Evolutionary conservation across 768 basidiomycete species (phyloP), one percentile per base, ranked within the genome.

Genomic region (Suillus subaureus): DNA sequence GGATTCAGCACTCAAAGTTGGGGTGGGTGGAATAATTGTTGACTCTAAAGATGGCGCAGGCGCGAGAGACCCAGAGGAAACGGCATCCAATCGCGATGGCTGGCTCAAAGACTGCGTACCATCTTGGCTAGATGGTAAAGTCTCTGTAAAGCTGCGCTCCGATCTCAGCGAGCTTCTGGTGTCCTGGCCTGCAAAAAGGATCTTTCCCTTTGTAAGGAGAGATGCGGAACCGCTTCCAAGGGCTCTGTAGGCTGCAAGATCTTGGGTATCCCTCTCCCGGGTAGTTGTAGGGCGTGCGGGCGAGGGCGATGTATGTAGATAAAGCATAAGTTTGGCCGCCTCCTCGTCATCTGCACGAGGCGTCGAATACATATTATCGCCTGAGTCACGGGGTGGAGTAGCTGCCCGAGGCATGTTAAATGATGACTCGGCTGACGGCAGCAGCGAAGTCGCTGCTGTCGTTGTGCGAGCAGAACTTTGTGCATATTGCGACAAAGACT

Each of bases 281-380:
- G 83, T 85, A 51, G 82, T 83, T 18, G 82, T 77, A 26, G 85
- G 84, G 47, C 92, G 87, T 23, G 83, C 91, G 11, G 93, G 93
- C 0, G 92, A 93, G 0, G 93, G 93, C 1, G 91, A 93, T 7
- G 92, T 93, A 49, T 93, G 93, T 61, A 95, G 84, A 77, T 86
- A 92, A 26, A 94, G 79, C 87, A 95, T 91, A 52, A 94, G 78
- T 72, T 92, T 91, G n/a, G 93, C 92, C 0, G 93, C 93, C 71
- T 94, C 93, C 42, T 77, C 75, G 67, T 87, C 89, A 74, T 92
- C 91, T 39, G 88, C 87, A 79, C 86, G 66, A 82, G 83, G 64
- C 72, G 85, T 73, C 81, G 85, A 51, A 79, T 86, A 47, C 74
- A 54, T 69, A 72, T 69, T 78, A 77, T 79, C 68, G 3, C 66